Evolutionary conservation across 257 asterid genomes (phyloP).

Genomic region (Solanum peruvianum): DNA sequence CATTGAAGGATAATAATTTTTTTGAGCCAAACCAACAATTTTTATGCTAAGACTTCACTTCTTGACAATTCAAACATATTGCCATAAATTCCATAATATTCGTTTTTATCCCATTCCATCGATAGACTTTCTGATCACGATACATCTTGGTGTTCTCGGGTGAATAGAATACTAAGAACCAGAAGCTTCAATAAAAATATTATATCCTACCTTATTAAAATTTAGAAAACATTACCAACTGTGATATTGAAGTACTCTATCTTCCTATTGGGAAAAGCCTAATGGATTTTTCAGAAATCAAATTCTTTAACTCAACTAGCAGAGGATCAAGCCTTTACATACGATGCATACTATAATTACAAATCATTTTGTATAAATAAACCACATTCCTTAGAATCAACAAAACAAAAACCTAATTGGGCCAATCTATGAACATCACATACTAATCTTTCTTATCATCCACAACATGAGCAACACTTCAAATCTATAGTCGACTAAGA

Average conservation of each 20-base stretch:
- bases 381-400: background rate
- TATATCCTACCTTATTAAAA: background rate
- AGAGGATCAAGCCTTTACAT: background rate
- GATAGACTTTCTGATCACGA: too few relatives aligned
- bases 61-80: background rate
- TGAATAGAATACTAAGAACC: background rate
- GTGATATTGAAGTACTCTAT: background rate
- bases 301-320: background rate
- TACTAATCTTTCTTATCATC: background rate
- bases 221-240: too few relatives aligned
- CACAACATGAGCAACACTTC: too few relatives aligned
- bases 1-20: background rate
- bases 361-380: too few relatives aligned
- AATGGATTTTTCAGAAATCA: too few relatives aligned
- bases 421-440: background rate
- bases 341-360: too few relatives aligned
- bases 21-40: background rate
- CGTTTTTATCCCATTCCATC: background rate
- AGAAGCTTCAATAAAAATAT: rapidly evolving
- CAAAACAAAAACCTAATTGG: background rate
- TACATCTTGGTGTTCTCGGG: background rate
- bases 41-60: background rate
- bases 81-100: background rate
- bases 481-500: background rate
- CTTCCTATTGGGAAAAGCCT: background rate